Conservation (phyloP, 1,284 basidiomycete species). For the Pisolithus thermaeus region DNA sequence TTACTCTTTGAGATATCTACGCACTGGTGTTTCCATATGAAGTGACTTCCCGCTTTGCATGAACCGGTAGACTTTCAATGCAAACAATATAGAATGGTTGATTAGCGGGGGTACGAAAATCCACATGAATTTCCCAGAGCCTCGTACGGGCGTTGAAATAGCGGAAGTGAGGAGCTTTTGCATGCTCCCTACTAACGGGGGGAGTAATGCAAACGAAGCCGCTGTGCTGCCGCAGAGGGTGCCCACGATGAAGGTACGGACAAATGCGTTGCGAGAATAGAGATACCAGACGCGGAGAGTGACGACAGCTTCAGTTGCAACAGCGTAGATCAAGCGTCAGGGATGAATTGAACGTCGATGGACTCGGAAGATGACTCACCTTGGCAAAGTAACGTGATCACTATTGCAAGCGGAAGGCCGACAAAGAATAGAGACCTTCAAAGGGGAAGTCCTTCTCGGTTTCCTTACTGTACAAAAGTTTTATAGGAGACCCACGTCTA, state of each 20-base stretch:
- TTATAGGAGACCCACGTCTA: too few species aligned
- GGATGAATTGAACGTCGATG: neutral
- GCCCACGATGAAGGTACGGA: slow-evolving; percentile 2
- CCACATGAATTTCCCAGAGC: neutral
- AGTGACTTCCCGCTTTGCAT: neutral
- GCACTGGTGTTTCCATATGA: slow-evolving; percentile 2
- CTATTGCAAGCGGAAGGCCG: neutral
- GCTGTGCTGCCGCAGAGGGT: neutral
- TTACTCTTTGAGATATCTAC: slow-evolving; percentile 9
- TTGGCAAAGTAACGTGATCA: slow-evolving; percentile 6
- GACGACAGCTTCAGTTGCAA: slow-evolving; percentile 3
- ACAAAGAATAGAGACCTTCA: neutral
- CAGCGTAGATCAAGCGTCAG: neutral
- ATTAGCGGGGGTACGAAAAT: slow-evolving; percentile 3
- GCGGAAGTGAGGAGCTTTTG: neutral
- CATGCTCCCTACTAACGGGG: neutral
- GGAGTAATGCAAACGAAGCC: neutral
- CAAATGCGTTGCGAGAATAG: slow-evolving; percentile 1
- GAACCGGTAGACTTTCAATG: slow-evolving; percentile 8
- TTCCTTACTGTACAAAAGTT: too few species aligned
- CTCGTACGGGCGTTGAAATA: neutral
- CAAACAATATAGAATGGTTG: slow-evolving; percentile 5
- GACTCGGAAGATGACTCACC: neutral
- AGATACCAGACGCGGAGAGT: slow-evolving; percentile 11
- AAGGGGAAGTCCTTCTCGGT: too few species aligned